Evolutionary conservation across 1,139 yeast genomes (phyloP).

Genomic region (Protomyces inundatus): DNA sequence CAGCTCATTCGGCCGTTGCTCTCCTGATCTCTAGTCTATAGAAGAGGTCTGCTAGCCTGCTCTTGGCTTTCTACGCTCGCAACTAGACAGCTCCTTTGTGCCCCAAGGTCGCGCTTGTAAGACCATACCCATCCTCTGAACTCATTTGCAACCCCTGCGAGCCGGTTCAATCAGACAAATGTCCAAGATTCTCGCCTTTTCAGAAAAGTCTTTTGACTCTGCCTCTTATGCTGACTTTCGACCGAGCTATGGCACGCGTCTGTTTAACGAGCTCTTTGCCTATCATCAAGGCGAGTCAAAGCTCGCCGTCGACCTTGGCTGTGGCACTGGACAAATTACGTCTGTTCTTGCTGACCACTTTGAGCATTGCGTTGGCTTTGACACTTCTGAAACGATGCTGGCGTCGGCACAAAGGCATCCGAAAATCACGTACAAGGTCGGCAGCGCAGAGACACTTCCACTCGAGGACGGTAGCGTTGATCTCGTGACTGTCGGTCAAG

Average conservation of each 20-base stretch:
- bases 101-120: too few species aligned
- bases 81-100: too few species aligned
- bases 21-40: too few species aligned
- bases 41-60: too few species aligned
- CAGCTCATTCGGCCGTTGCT: too few species aligned
- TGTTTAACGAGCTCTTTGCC: constrained; percentile 46
- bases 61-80: too few species aligned
- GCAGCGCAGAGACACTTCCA: constrained; percentile 30
- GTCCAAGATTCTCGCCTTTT: constrained; percentile 42
- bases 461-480: constrained; percentile 45
- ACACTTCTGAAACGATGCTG: constrained; percentile 62
- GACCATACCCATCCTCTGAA: too few species aligned
- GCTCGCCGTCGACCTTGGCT: constrained; percentile 63
- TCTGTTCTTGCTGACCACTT: constrained; percentile 47
- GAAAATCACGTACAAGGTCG: constrained; percentile 25
- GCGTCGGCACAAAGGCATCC: constrained; percentile 44
- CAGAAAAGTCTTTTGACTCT: constrained; percentile 56
- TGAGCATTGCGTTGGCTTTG: constrained; percentile 57
- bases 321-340: constrained; percentile 81
- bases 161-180: neutral
- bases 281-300: constrained; percentile 42
- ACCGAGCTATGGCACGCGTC: constrained; percentile 58
- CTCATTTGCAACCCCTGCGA: too few species aligned
- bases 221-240: constrained; percentile 56
- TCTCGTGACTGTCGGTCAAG: constrained; percentile 68